Conservation (phyloP, 306 rosid genomes). For the Ammopiptanthus mongolicus region DNA sequence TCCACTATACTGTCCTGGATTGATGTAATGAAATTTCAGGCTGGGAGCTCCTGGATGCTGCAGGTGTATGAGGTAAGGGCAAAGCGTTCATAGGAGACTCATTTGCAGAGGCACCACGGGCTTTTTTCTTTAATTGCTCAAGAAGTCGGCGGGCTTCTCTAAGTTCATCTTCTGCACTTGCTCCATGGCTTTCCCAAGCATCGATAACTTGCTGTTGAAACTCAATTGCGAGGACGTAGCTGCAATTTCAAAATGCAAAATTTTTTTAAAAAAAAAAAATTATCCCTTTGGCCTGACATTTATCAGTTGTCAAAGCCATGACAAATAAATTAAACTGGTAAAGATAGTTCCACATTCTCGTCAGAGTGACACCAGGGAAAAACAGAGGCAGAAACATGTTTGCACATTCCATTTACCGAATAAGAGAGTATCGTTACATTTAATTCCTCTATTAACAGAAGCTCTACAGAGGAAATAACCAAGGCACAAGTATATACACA, state of each 20-base stretch:
- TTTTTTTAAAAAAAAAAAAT: background rate
- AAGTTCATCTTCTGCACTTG: slow-evolving; percentile 66
- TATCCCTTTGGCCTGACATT: background rate
- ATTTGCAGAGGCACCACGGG: slow-evolving; percentile 35
- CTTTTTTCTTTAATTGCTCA: slow-evolving; percentile 57
- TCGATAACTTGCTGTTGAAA: slow-evolving; percentile 81
- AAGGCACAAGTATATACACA: background rate
- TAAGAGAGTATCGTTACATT: background rate
- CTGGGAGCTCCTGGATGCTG: slow-evolving; percentile 32
- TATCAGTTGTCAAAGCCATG: background rate
- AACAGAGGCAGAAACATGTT: slow-evolving; percentile 3
- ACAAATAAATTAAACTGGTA: background rate
- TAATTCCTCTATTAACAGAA: background rate
- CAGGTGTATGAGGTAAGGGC: slow-evolving; percentile 45
- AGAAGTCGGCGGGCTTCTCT: slow-evolving; percentile 64
- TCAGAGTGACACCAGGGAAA: background rate
- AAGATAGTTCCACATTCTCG: background rate
- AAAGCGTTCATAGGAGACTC: slow-evolving; percentile 52
- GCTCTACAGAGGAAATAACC: background rate
- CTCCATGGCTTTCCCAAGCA: slow-evolving; percentile 96
- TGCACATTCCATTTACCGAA: background rate
- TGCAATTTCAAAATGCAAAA: slow-evolving; percentile 38
- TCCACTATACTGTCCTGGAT: slow-evolving; percentile 10
- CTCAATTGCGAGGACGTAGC: slow-evolving; percentile 71
- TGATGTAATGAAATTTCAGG: slow-evolving; percentile 19